Base-by-base conservation (phyloP, 106 monocot genomes). In the Platanthera guangdongensis region DNA sequence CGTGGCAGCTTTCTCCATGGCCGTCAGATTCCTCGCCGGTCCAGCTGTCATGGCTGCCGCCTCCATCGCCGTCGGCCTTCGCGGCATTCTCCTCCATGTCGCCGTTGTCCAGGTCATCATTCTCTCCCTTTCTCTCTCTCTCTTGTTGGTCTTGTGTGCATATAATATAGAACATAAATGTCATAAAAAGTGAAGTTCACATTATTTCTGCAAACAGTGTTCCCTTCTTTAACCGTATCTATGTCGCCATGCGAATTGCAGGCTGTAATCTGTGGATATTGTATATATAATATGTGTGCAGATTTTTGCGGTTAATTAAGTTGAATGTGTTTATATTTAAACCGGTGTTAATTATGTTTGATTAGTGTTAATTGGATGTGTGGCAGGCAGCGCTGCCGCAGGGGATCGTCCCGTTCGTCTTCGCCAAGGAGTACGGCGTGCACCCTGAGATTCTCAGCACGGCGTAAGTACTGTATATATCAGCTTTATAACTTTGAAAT, bases 371-470 rank as follows among this genome's bases (percentile, higher is more conserved):
- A 45, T 1, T 19, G 14, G 4, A 9, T 7, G 8, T n/a, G 10
- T 72, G 46, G 25, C 82, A 88, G 86, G 89, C 86, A 14, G 81
- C 89, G 48, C 81, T 89, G 3, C 89, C 89, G 4, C 86, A 86
- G 70, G 89, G 89, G 15, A 89, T 89, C 8, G 89, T 89, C 32
- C 85, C 89, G 14, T 89, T 89, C 77, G 86, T 89, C 12, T 89
- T 89, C 62, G 83, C 88, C 0, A 89, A 89, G 69, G 86, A 86
- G 86, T 89, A 89, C 84, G 82, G 86, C 65, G 78, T 89, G n/a
- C 88, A 89, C 32, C 89, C 89, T 4, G 83, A 83, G 71, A 89
- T 89, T 45, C 85, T 89, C 13, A 86, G 89, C 81, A 89, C 89
- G 6, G 86, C 85, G 88, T 88, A 14, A 81, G 85, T 73, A 13